Evolutionary conservation across 352 stramenopile species (phyloP), one percentile per base, ranked within the genome.

Genomic region (Globisporangium nagaii): DNA sequence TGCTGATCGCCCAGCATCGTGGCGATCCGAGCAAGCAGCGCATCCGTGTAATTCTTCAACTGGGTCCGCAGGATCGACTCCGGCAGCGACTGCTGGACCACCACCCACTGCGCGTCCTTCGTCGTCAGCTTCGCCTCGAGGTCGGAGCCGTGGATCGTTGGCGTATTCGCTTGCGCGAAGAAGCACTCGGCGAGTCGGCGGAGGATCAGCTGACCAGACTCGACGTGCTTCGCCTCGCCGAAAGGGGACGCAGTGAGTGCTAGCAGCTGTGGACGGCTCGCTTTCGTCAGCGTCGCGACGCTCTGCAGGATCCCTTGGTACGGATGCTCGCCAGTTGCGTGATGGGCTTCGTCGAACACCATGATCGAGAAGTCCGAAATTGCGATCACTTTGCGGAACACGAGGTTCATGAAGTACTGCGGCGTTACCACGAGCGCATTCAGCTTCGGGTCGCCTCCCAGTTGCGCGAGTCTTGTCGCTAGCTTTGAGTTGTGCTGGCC

Each of bases 281-380:
- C 47, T 0, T 51, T 9, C 15, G 65, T 48, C 24, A 82, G 58
- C 12, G 37, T 48, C 12, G 62, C 56, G 1, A 93, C 24, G 25
- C 62, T 59, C 53, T 73, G 63, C 30, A 89, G 53, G 13, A 93
- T 66, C 17, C 79, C 64, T 19, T 68, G 73, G 47, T 90, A 90
- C 0, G 82, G 78, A 49, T 88, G 68, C 1, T 73, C 71, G 20
- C 74, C 70, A 45, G 67, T 88, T 3, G 75, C 79, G 41, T 93
- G 82, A 44, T 93, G 82, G 4, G 82, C 82, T 68, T 93, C 79
- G 35, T 93, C 82, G 63, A 93, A 90, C 15, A 93, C 73, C 67
- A 93, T 71, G 35, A 79, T 58, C 42, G 75, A 85, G 19, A 87
- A 85, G 47, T 90, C 66, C 12, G 70, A 70, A 15, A 89, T 68